Base-by-base conservation (phyloP, 176 grass and related monocot genomes). In the Cocos nucifera region DNA sequence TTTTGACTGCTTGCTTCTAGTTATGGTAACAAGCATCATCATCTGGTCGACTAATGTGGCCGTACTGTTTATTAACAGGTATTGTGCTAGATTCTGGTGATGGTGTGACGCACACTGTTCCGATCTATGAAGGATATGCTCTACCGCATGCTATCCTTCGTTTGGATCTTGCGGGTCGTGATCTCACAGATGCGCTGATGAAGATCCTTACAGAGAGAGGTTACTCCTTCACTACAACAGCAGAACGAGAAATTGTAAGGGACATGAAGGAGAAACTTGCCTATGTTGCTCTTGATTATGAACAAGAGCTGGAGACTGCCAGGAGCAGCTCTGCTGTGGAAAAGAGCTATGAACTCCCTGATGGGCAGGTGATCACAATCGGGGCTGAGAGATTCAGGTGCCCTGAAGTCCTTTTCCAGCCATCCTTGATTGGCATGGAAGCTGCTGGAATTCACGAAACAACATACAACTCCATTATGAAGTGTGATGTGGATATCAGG, bases 101-200 rank as follows among this genome's bases (percentile, higher is more conserved):
- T 61, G 58, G 58, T 61, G 58, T 61, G 25, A 61, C 22, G 15
- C 58, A 61, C 27, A 61, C 58, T n/a, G 58, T 61, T 30, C 58
- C 58, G 17, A 61, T 61, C 23, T 61, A 61, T 4, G 58, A 61
- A 61, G 58, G 58, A 61, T 61, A 61, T 61, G 58, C 58, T 27
- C 58, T 61, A 61, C 58, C 58, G 18, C 58, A 61, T 61, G 58
- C 58, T 22, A 61, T 61, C 58, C 58, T 61, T 61, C 58, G 58
- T 18, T 61, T 61, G 58, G 58, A 61, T 18, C 58, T 61, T 10
- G 58, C 58, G 26, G 58, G 58, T 18, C 58, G 58, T 32, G 58
- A 61, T 18, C 58, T 61, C 15, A 61, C 58, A 7, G 58, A 61
- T 18, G 15, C 58, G 14, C 58, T 61, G 29, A 61, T 61, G 58